Conservation (phyloP, 1,284 basidiomycete species). For the Ustilago crameri region DNA sequence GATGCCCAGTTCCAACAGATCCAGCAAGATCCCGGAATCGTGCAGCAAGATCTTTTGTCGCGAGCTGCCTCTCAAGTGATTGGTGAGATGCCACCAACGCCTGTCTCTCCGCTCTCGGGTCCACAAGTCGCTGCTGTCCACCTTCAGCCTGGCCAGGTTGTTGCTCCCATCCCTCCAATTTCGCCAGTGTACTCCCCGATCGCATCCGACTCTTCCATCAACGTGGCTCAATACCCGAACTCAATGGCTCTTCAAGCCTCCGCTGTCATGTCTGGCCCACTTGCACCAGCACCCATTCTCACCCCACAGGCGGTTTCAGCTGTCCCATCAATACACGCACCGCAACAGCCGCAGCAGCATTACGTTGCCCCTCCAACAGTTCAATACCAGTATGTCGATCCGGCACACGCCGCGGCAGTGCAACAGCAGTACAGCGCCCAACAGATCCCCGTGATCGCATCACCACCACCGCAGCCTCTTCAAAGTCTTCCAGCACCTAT, state of each 20-base stretch:
- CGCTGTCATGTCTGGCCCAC: conserved; percentile 17
- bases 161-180: conserved; percentile 36
- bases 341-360: conserved; percentile 17
- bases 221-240: conserved; percentile 23
- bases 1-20: conserved; percentile 58
- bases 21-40: conserved; percentile 45
- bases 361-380: conserved; percentile 2
- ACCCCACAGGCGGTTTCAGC: conserved; percentile 14
- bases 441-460: neutral
- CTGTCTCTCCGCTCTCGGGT: conserved; percentile 19
- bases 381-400: conserved; percentile 3
- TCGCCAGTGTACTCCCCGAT: conserved; percentile 40
- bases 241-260: conserved; percentile 27
- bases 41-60: conserved; percentile 51
- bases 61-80: conserved; percentile 60
- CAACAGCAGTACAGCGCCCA: conserved; percentile 5
- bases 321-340: conserved; percentile 11
- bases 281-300: conserved; percentile 6
- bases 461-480: conserved; percentile 5
- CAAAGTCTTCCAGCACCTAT: conserved; percentile 17
- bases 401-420: neutral
- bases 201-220: conserved; percentile 32
- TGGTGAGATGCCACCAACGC: conserved; percentile 42
- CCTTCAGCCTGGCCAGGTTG: conserved; percentile 39
- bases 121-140: conserved; percentile 20